phyloP scores from a whole-genome alignment of 2,329 filamentous ascomycete genomes.

The Microsporum canis region DNA sequence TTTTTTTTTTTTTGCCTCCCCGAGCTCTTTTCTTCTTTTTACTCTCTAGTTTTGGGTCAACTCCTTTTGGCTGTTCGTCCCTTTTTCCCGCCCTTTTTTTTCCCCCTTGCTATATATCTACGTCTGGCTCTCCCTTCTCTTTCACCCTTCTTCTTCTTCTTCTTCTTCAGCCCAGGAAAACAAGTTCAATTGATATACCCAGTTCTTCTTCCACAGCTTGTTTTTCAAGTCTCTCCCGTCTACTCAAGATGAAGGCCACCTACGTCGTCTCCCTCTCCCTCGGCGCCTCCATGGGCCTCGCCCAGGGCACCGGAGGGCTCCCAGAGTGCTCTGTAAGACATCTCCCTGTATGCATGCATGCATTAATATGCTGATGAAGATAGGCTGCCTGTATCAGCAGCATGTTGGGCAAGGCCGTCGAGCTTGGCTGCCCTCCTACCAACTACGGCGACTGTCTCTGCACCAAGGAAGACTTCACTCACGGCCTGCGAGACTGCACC shows the following conservation, averaged over 20 bases:
- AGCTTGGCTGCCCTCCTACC: conserved; percentile 22
- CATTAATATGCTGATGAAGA: not conserved
- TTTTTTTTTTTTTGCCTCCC: not conserved
- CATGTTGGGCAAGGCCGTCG: conserved; percentile 16
- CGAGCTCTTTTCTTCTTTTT: not conserved
- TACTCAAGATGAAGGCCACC: conserved; percentile 21
- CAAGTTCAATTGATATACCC: not conserved
- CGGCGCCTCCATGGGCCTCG: conserved; percentile 14
- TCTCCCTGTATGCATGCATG: not conserved
- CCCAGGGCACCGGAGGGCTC: conserved; percentile 14
- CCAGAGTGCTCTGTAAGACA: conserved; percentile 21
- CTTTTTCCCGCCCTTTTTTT: conserved; percentile 4
- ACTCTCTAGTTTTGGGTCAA: not conserved
- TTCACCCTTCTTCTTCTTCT: not conserved
- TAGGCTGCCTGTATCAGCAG: not conserved
- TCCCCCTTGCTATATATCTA: not conserved
- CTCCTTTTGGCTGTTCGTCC: not conserved
- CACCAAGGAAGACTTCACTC: conserved; percentile 30
- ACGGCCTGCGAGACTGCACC: conserved; percentile 39
- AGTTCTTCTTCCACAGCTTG: not conserved
- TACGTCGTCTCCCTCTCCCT: conserved; percentile 16
- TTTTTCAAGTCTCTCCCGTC: not conserved
- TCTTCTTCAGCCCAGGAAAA: not conserved
- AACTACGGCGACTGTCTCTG: conserved; percentile 33
- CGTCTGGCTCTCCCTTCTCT: not conserved